A percentile compares a stretch with the other conserved stretches of the same genome.
These are phyloP conservation scores for Russula griseocarnosa DNA, from an alignment of 768 basidiomycete genomes.

Conservation along the genomic window DNA sequence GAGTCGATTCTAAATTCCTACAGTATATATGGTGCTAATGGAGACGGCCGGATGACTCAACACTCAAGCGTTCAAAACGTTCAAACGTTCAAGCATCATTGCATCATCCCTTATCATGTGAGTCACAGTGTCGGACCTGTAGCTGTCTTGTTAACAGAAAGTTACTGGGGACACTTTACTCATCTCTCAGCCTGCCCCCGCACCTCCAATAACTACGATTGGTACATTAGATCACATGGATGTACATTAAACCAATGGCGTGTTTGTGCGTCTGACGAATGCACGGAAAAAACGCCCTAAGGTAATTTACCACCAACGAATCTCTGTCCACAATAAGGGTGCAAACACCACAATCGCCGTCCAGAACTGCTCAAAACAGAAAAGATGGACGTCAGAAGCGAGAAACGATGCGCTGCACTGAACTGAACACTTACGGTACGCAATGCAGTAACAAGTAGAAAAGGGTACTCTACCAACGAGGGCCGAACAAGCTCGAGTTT, in stretches of 20 bases:
- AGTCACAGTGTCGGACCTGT: too few species aligned
- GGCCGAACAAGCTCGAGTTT: constrained; percentile 45
- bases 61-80: too few species aligned
- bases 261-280: neutral
- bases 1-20: too few species aligned
- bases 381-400: neutral
- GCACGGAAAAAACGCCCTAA: neutral
- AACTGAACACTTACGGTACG: constrained; percentile 52
- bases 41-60: too few species aligned
- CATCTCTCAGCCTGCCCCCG: too few species aligned
- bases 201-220: too few species aligned
- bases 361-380: constrained; percentile 60
- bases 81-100: too few species aligned
- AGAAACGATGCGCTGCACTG: neutral
- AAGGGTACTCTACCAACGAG: constrained; percentile 61
- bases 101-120: too few species aligned
- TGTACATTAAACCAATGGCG: neutral
- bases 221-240: too few species aligned
- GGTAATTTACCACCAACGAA: constrained; percentile 57
- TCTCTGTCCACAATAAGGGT: constrained; percentile 84
- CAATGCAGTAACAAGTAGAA: constrained; percentile 54
- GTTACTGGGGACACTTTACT: too few species aligned
- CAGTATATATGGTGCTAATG: too few species aligned
- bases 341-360: constrained; percentile 87
- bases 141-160: too few species aligned